These are phyloP conservation scores for Cyclotella cryptica DNA, from an alignment of 108 stramenopile genomes.

Conservation along the genomic window DNA sequence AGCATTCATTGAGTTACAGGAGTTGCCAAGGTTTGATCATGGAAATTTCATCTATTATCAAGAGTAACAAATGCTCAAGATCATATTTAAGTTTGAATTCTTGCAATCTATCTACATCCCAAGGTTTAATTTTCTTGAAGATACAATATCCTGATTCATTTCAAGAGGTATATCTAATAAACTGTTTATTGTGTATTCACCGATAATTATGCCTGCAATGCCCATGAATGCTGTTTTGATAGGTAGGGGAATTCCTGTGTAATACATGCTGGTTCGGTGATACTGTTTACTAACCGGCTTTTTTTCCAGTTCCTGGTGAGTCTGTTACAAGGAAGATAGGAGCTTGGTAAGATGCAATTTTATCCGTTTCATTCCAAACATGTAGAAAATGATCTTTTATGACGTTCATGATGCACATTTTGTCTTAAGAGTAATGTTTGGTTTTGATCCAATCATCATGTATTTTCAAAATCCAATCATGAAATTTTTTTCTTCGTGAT, in stretches of 20 bases:
- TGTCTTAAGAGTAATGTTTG: background rate
- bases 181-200: conserved; percentile 23
- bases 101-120: background rate
- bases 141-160: background rate
- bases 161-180: conserved; percentile 12
- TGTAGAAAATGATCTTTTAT: background rate
- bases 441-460: too few relatives aligned
- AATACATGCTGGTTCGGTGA: background rate
- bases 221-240: conserved; percentile 28
- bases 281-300: background rate
- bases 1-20: conserved; percentile 21
- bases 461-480: too few relatives aligned
- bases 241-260: background rate
- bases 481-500: too few relatives aligned
- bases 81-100: conserved; percentile 10
- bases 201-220: conserved; percentile 18
- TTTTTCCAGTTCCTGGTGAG: background rate
- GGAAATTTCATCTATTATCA: conserved; percentile 28
- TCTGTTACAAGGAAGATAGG: background rate
- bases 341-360: background rate
- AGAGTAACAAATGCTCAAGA: background rate
- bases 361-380: background rate
- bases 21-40: conserved; percentile 35
- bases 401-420: background rate
- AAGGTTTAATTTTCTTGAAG: background rate